A percentile compares a stretch with the other conserved stretches of the same genome.
phyloP scores from a whole-genome alignment of 768 basidiomycete species.

The Rhizopogon vulgaris region DNA sequence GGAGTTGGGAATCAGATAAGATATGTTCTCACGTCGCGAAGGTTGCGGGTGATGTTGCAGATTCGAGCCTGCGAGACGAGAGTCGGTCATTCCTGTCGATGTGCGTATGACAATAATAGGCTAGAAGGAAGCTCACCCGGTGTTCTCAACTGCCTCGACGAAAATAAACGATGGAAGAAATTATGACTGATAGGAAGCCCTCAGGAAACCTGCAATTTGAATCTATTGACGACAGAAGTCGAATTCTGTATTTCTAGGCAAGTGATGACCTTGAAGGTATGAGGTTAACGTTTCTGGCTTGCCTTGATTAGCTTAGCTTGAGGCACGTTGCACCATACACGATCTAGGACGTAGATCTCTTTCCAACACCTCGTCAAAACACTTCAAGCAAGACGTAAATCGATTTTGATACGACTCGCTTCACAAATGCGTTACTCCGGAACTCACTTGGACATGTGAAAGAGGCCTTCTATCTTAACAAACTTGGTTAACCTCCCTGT shows the following conservation, averaged over 20 bases:
- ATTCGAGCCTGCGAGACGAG: slow-evolving; percentile 7
- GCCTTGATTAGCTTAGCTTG: slow-evolving; percentile 6
- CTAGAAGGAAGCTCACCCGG: slow-evolving; percentile 2
- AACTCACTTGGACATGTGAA: neutral
- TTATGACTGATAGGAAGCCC: neutral
- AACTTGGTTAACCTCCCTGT: neutral
- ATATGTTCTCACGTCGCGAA: slow-evolving; percentile 25
- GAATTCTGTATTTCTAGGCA: neutral
- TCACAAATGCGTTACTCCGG: neutral
- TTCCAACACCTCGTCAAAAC: slow-evolving; percentile 4
- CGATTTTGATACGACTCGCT: neutral
- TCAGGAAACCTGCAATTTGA: neutral
- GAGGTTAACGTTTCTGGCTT: slow-evolving; percentile 5
- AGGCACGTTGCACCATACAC: slow-evolving; percentile 1
- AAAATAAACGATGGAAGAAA: slow-evolving; percentile 1
- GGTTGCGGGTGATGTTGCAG: slow-evolving; percentile 7
- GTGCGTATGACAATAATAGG: slow-evolving; percentile 5
- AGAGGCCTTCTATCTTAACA: neutral
- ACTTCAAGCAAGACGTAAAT: slow-evolving; percentile 7
- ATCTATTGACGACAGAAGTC: no score
- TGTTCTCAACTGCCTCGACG: slow-evolving; percentile 8
- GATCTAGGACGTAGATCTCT: slow-evolving; percentile 8
- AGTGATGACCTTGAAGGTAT: slow-evolving; percentile 1
- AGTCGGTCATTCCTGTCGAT: slow-evolving; percentile 5
- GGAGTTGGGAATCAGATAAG: slow-evolving; percentile 27